phyloP scores from a whole-genome alignment of 176 grass and related monocot species.

The Oryza officinalis region DNA sequence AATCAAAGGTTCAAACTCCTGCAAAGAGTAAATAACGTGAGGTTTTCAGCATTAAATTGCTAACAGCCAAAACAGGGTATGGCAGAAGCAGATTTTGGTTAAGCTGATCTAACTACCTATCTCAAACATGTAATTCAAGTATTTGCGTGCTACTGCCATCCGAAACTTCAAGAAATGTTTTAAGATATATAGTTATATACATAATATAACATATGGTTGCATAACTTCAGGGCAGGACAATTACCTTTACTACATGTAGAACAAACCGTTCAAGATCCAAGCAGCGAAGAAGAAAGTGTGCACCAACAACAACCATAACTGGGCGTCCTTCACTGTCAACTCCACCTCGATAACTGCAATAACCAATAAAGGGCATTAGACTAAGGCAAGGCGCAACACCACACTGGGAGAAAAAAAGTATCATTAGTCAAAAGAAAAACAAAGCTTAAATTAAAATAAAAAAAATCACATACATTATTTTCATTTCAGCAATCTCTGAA shows the following conservation, averaged over 20 bases:
- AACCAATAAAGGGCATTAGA: slow-evolving; percentile 30
- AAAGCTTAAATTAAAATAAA: background rate
- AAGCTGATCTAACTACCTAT: slow-evolving; percentile 13
- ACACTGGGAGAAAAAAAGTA: background rate
- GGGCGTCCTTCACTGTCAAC: slow-evolving; percentile 84
- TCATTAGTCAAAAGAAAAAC: slow-evolving; percentile 10
- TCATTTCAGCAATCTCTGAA: slow-evolving; percentile 98
- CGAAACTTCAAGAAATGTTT: background rate
- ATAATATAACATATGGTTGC: background rate
- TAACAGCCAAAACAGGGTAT: background rate
- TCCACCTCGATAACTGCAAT: slow-evolving; percentile 79
- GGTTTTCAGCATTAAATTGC: slow-evolving; percentile 19
- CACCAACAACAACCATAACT: slow-evolving; percentile 94
- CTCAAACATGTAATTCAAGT: background rate
- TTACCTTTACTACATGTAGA: slow-evolving; percentile 93
- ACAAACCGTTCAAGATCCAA: slow-evolving; percentile 95
- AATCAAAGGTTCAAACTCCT: slow-evolving; percentile 99
- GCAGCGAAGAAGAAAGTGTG: slow-evolving; percentile 95
- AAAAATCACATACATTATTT: slow-evolving; percentile 78
- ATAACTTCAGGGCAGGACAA: slow-evolving; percentile 8
- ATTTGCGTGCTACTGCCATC: slow-evolving; percentile 7
- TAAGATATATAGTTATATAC: slow-evolving; percentile 15
- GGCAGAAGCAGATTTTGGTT: background rate
- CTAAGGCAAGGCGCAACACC: background rate
- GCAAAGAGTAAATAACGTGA: slow-evolving; percentile 12